Percentiles rank a stretch among this genome's conserved stretches.
phyloP scores from a whole-genome alignment of 768 basidiomycete genomes.

The Russula abietina region DNA sequence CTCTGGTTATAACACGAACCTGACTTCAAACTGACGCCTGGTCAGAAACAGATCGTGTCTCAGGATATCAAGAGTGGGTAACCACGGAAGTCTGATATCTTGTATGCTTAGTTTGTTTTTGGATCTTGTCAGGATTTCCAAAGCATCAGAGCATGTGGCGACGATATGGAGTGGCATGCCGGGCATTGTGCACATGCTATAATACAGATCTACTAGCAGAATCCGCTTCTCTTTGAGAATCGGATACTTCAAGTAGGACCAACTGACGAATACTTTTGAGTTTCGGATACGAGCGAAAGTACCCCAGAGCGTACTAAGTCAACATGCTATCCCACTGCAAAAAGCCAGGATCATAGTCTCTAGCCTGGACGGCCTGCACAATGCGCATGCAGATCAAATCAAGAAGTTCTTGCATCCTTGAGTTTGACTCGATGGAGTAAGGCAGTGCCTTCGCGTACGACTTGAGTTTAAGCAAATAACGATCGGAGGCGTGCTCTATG shows the following conservation, averaged over 20 bases:
- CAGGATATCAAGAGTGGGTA: conserved; percentile 66
- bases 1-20: conserved; percentile 38
- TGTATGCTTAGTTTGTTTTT: conserved; percentile 71
- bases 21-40: conserved; percentile 72
- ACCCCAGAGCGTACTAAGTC: conserved; percentile 47
- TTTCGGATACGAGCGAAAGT: conserved; percentile 18
- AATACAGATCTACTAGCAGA: conserved; percentile 70
- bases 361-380: conserved; percentile 67
- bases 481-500: conserved; percentile 36
- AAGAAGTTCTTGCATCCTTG: conserved; percentile 69
- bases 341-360: conserved; percentile 77
- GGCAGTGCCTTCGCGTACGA: conserved; percentile 62
- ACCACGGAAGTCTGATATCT: conserved; percentile 79
- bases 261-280: conserved; percentile 40
- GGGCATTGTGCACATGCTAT: conserved; percentile 65
- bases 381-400: conserved; percentile 67
- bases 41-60: conserved; percentile 71
- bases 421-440: conserved; percentile 69
- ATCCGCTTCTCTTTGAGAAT: conserved; percentile 77
- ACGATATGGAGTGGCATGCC: conserved; percentile 69
- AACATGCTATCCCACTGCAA: conserved; percentile 77
- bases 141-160: conserved; percentile 57
- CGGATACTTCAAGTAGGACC: conserved; percentile 80
- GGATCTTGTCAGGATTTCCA: conserved; percentile 54
- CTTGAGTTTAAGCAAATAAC: conserved; percentile 52